Evolutionary conservation across 1,284 basidiomycete genomes (phyloP).

Genomic region (Apiotrichum mycotoxinovorans): DNA sequence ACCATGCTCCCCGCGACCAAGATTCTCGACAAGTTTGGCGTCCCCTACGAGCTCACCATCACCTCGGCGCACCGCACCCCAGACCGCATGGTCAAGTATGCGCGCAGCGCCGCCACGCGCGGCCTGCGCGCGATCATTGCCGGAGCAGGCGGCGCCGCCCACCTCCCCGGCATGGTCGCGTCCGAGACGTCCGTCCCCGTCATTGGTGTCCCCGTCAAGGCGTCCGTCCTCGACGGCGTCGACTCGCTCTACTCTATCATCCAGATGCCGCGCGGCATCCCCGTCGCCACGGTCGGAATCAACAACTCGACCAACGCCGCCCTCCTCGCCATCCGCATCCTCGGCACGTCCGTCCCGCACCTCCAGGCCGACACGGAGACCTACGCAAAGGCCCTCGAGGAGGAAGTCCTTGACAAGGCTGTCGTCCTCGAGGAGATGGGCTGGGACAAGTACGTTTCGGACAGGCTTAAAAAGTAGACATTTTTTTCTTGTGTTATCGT

Average conservation of each 20-base stretch:
- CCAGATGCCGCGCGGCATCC: conserved; percentile 99
- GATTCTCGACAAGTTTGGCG: conserved; percentile 72
- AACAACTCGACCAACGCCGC: conserved; percentile 95
- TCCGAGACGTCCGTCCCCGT: conserved; percentile 90
- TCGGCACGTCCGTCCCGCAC: conserved; percentile 68
- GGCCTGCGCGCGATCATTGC: conserved; percentile 82
- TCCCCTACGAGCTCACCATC: conserved; percentile 93
- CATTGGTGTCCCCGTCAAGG: conserved; percentile 95
- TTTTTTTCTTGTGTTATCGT: not conserved
- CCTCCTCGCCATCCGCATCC: conserved; percentile 82
- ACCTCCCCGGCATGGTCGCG: conserved; percentile 97
- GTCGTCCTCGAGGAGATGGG: conserved; percentile 71
- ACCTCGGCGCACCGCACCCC: conserved; percentile 96
- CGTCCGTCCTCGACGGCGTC: conserved; percentile 88
- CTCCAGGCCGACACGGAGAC: conserved; percentile 67
- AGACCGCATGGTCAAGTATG: conserved; percentile 78
- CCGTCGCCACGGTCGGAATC: conserved; percentile 95
- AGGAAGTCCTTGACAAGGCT: conserved; percentile 80
- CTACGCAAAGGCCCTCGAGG: conserved; percentile 72
- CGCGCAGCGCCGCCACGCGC: conserved; percentile 68
- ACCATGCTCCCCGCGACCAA: conserved; percentile 86
- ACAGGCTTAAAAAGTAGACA: conserved; percentile 51
- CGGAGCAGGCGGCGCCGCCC: conserved; percentile 94
- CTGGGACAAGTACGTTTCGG: conserved; percentile 72
- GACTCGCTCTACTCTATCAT: conserved; percentile 96